Evolutionary conservation across 2,329 filamentous ascomycete species (phyloP), one percentile per base, ranked within the genome.

Genomic region (Didymella exigua): DNA sequence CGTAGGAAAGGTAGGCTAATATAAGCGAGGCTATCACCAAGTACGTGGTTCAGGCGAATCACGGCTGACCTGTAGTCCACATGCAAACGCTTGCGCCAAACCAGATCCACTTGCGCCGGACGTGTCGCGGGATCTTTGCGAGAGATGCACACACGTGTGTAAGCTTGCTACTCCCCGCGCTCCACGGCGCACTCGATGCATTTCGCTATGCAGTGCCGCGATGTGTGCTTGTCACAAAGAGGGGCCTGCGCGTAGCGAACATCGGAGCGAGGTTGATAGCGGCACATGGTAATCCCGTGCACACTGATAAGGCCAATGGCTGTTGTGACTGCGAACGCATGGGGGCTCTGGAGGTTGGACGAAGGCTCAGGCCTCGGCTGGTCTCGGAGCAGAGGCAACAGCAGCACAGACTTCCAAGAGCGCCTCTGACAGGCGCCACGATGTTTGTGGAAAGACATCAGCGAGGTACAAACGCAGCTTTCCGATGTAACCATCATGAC

Each of bases 11-110:
- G 48, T 51, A 56, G 47, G 47, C 53, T 56, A 52, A 56, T 48
- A 29, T 43, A 51, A 51, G 53, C 48, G 47, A 56, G 75, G 74
- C 75, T 45, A 71, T 77, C 59, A 68, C 71, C 50, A 76, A 76
- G 63, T 77, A 77, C 53, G 68, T 76, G 14, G 64, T 73, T 40
- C 63, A 68, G 56, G 70, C 70, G 68, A 73, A 73, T 73, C 70
- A 71, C 31, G 65, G 64, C 40, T 74, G 67, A 74, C 57, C 59
- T 62, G 60, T 65, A 53, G 57, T 63, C 42, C 67, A 71, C 68
- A 68, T 57, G 52, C 61, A 46, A 33, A 41, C 21, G 14, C 41
- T 46, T 52, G 50, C 48, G 56, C 50, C 38, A 59, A 43, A 29
- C 9, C 9, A 10, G 42, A 23, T 42, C 41, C 40, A 53, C 44